Base-by-base conservation (phyloP, 2,329 filamentous ascomycete genomes). In the Lecanicillium sp. region DNA sequence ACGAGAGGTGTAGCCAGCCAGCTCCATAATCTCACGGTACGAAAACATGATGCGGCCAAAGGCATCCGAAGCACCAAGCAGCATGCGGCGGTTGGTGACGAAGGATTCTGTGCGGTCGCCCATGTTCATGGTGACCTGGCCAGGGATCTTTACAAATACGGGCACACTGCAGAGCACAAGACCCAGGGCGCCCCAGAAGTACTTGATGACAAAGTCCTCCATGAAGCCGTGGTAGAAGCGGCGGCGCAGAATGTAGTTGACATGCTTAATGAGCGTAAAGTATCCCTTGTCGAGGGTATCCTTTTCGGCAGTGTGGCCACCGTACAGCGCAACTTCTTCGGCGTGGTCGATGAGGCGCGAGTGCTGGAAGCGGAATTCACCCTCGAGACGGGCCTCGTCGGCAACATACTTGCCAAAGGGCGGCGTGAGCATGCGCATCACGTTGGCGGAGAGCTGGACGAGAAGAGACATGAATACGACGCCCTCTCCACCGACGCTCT, bases 121-220 rank as follows among this genome's bases (percentile, higher is more conserved):
- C 79, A 85, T 84, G 54, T 67, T 81, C 50, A 71, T 65, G 11
- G 68, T 66, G 31, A 73, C 56, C 46, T 80, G 71, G 2, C 84
- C 85, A 0, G 89, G 88, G 14, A 95, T 74, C 60, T 90, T 90
- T 70, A 98, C 85, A 60, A 98, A 98, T 3, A 96, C 90, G 0
- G 92, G 92, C 1, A 95, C 80, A 59, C 87, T 94, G 68, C 92
- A 98, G 9, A 98, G 78, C 46, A 95, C 62, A 47, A 98, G 72
- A 2, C 92, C 92, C 31, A 98, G 62, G 3, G 92, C 90, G 29
- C 92, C 92, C 92, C 92, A 98, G 63, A 96, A 92, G 59, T 98
- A 98, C 62, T 98, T 98, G 63, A 98, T 95, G 42, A 96, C 87
- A 61, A 95, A 98, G 60, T 98, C 92, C 59, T 98, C 92, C 90